phyloP scores from a whole-genome alignment of 176 grass and related monocot genomes.

The Triticum monococcum region DNA sequence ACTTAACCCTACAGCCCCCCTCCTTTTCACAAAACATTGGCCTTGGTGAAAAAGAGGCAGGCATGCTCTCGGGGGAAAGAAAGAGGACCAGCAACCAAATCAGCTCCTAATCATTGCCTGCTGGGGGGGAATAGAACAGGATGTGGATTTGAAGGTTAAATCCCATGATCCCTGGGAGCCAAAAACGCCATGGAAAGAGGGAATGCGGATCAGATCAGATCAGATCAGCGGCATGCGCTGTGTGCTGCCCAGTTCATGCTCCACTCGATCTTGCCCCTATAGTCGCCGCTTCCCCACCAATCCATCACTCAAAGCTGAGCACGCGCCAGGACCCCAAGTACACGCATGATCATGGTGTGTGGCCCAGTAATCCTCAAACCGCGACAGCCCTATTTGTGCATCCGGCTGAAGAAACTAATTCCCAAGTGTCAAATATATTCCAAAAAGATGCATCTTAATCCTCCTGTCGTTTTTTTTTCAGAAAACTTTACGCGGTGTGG shows the following conservation, averaged over 20 bases:
- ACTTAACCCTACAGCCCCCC: conserved; percentile 30
- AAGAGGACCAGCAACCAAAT: conserved; percentile 37
- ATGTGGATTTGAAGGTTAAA: conserved; percentile 47
- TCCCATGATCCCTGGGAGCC: conserved; percentile 8
- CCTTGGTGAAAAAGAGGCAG: conserved; percentile 28
- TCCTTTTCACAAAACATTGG: conserved; percentile 49
- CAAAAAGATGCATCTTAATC: neutral
- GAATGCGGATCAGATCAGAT: neutral
- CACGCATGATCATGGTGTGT: neutral
- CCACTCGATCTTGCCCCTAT: conserved; percentile 29
- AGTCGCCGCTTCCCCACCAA: conserved; percentile 28
- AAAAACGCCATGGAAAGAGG: conserved; percentile 7
- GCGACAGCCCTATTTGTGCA: neutral
- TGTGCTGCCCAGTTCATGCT: conserved; percentile 40
- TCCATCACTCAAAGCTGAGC: conserved; percentile 40
- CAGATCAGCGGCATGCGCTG: conserved; percentile 3
- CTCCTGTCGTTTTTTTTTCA: too few species aligned
- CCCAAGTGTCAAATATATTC: neutral
- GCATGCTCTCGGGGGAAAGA: conserved; percentile 23
- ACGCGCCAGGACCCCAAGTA: conserved; percentile 32
- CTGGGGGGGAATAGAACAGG: conserved; percentile 1
- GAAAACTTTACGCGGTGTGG: too few species aligned
- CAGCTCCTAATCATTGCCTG: conserved; percentile 44
- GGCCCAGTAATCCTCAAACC: neutral
- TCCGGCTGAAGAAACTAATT: neutral